Conservation (phyloP, 1,139 yeast species). For the Pichia sp. region DNA sequence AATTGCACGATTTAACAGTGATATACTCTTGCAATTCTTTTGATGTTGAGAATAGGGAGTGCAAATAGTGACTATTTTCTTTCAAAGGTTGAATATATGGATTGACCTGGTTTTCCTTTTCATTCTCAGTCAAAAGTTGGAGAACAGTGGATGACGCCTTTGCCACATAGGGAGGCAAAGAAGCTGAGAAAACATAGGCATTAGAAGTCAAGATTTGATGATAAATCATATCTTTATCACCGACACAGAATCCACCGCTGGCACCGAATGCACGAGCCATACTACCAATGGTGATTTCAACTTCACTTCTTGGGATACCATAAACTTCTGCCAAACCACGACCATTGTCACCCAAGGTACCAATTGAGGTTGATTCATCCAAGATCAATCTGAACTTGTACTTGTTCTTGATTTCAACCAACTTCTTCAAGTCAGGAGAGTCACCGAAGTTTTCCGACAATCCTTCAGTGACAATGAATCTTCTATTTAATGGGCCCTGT, state of each 20-base stretch:
- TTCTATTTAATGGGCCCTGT: conserved; percentile 73
- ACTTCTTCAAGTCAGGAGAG: conserved; percentile 62
- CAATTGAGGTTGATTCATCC: conserved; percentile 85
- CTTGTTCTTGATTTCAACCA: conserved; percentile 71
- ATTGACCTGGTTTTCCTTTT: conserved; percentile 22
- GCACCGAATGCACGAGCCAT: conserved; percentile 81
- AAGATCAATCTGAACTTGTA: conserved; percentile 81
- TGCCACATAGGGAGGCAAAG: conserved; percentile 90
- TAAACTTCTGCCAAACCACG: conserved; percentile 77
- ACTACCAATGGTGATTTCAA: conserved; percentile 85
- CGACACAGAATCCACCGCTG: conserved; percentile 94
- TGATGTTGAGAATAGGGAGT: conserved; percentile 35
- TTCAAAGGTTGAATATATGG: conserved; percentile 25
- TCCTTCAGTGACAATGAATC: conserved; percentile 89
- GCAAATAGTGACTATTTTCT: conserved; percentile 35
- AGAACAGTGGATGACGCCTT: conserved; percentile 64
- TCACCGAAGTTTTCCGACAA: conserved; percentile 80
- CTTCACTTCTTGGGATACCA: conserved; percentile 57
- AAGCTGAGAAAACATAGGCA: conserved; percentile 92
- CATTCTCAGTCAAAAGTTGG: conserved; percentile 36
- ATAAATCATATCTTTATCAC: conserved; percentile 75
- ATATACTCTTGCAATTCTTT: conserved; percentile 36
- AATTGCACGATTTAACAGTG: conserved; percentile 51
- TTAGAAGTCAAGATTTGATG: conserved; percentile 88
- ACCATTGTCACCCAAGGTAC: conserved; percentile 80